phyloP scores from a whole-genome alignment of 192 early-diverging fungal species.

The Linnemannia exigua region DNA sequence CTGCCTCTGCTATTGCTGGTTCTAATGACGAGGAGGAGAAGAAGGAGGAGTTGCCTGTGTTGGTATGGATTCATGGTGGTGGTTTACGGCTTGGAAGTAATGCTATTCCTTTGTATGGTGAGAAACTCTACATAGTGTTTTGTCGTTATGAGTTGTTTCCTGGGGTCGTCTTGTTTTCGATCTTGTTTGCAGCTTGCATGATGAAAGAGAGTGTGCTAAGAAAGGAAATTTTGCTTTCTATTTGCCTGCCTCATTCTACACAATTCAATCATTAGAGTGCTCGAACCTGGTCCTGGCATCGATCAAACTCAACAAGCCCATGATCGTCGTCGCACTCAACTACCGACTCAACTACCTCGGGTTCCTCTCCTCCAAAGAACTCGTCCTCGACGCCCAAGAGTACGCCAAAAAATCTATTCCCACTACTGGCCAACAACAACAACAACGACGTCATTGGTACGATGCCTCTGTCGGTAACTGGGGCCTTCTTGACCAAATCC shows the following conservation, averaged over 20 bases:
- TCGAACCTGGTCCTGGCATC: conserved; percentile 33
- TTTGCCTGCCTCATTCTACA: background rate
- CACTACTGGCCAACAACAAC: background rate
- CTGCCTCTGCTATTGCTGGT: background rate
- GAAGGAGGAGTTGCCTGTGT: conserved; percentile 16
- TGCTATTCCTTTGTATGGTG: conserved; percentile 37
- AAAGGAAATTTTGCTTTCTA: background rate
- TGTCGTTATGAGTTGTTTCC: background rate
- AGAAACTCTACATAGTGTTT: background rate
- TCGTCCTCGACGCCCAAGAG: conserved; percentile 27
- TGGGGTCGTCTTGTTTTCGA: too few relatives aligned
- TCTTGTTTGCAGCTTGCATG: too few relatives aligned
- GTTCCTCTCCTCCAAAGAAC: conserved; percentile 49
- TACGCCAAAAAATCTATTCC: background rate
- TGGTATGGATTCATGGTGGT: conserved; percentile 44
- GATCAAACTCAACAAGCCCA: conserved; percentile 28
- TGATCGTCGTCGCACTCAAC: conserved; percentile 64
- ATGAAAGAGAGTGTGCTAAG: too few relatives aligned
- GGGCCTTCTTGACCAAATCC: conserved; percentile 30
- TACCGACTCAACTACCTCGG: conserved; percentile 66
- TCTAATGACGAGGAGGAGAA: too few relatives aligned
- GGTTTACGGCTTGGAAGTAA: conserved; percentile 29
- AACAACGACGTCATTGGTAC: conserved; percentile 9
- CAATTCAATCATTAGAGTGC: conserved; percentile 16
- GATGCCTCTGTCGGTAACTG: conserved; percentile 36